Base-by-base conservation (phyloP, 805 yeast genomes). In the Zygotorulaspora sp. region DNA sequence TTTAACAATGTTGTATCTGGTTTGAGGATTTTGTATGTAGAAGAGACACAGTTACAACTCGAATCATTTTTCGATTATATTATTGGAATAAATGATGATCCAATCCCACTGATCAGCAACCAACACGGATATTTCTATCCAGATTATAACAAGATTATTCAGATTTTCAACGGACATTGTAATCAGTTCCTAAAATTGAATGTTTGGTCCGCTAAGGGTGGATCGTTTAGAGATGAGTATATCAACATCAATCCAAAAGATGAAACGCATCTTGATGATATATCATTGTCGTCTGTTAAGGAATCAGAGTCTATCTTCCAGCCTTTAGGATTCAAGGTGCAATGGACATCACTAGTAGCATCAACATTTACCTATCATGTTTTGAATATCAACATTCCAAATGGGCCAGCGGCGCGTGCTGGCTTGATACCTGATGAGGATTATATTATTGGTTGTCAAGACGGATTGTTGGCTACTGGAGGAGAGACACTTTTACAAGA, bases 161-260 rank as follows among this genome's bases (percentile, higher is more conserved):
- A 45, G n/a, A 22, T 50, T 3, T 30, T 61, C 13, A 57, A 58
- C 28, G 43, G 43, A 9, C 44, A 43, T 13, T 39, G 44, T 18
- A 59, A 61, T 5, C 55, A 64, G 25, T 59, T 68, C 3, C 62
- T 83, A 5, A 62, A 68, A 7, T 65, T 89, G 29, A 78, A 74
- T 34, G 77, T 86, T 2, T 89, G 96, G 95, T 78, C 77, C 30
- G 92, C 95, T 2, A 88, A 88, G 62, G 97, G 97, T 15, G 88
- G 88, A 1, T 54, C 70, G 6, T 52, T 64, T 25, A 63, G 78
- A 46, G 66, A 65, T n/a, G 62, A 72, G 35, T 58, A 58, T 36
- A 9, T 62, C 4, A 34, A 43, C 4, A 48, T 55, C 1, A 41
- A 67, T 4, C 62, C 69, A 5, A 53, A 58, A n/a, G 53, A 43